Conservation (phyloP, 2,329 filamentous ascomycete species). For the Rhinocladiella mackenziei region DNA sequence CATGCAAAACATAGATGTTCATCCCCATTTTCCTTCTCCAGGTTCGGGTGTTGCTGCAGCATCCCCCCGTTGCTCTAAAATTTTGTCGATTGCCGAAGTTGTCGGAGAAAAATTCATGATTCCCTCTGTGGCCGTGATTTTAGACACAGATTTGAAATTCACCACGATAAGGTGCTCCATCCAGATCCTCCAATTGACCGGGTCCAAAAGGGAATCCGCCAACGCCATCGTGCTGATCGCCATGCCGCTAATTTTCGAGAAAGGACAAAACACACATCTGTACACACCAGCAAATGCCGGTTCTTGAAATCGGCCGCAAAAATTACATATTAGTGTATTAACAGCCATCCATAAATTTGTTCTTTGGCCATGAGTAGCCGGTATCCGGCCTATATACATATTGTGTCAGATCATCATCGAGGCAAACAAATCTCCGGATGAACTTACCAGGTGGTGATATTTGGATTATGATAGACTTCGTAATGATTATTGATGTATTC, state of each 20-base stretch:
- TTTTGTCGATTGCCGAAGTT: slow-evolving; percentile 14
- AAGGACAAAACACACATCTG: slow-evolving; percentile 22
- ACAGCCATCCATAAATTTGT: slow-evolving; percentile 58
- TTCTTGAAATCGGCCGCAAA: slow-evolving; percentile 23
- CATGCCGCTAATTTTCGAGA: slow-evolving; percentile 26
- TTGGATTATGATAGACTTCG: slow-evolving; percentile 59
- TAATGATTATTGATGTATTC: slow-evolving; percentile 61
- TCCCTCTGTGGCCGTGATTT: slow-evolving; percentile 23
- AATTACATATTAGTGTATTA: slow-evolving; percentile 30
- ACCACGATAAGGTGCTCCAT: slow-evolving; percentile 13
- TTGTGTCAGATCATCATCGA: slow-evolving; percentile 15
- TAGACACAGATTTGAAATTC: slow-evolving; percentile 20
- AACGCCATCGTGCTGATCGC: slow-evolving; percentile 22
- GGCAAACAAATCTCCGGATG: no score
- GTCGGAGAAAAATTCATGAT: slow-evolving; percentile 20
- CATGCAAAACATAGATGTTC: slow-evolving; percentile 5
- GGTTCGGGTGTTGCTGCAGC: slow-evolving; percentile 2
- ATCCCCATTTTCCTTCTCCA: slow-evolving; percentile 3
- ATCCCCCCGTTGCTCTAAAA: slow-evolving; percentile 12
- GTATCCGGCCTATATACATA: slow-evolving; percentile 43
- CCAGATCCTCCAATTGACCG: slow-evolving; percentile 13
- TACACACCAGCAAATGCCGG: slow-evolving; percentile 16
- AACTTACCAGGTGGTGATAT: slow-evolving; percentile 61
- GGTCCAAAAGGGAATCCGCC: slow-evolving; percentile 13
- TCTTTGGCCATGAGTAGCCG: slow-evolving; percentile 58